Base-by-base conservation (phyloP, 495 filamentous ascomycete species). In the Lichina pygmaea region DNA sequence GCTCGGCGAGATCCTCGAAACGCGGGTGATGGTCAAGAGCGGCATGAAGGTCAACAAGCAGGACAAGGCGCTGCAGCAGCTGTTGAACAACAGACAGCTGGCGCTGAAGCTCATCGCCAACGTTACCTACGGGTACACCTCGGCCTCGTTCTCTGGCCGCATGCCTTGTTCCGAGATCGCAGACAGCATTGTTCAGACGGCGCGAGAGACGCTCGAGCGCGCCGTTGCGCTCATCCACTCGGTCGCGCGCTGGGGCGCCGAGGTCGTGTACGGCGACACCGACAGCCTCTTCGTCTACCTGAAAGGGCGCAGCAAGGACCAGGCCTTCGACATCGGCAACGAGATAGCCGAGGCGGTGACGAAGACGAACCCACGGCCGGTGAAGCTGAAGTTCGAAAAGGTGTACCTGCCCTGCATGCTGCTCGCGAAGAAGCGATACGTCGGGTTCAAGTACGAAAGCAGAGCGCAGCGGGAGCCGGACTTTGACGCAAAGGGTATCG, bases 101-200 rank as follows among this genome's bases (percentile, higher is more conserved):
- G 89, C 89, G 1, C 70, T 97, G n/a, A 97, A 97, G 55, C 68
- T 97, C 11, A 84, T 94, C 41, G 91, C 89, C 7, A 97, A 97
- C 51, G 89, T 97, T 48, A 97, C 91, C 0, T 97, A 97, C 51
- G 89, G 89, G 37, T 97, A 97, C 58, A 86, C 91, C 0, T 93
- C 86, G 10, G 89, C 89, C 2, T 83, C 81, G 6, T 94, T 91
- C 59, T 93, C 86, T 0, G 89, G 89, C 1, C 70, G 89, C 36
- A 95, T 95, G 91, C 89, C 89, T 4, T 97, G 89, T 57, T 78
- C 84, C 11, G 89, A 97, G 59, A 94, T 97, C 49, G 91, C 89
- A 33, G 89, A 97, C 61, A 92, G 83, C 60, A 95, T 97, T 55
- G 89, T 95, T 0, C 89, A 95, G 57, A 86, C 86, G 0, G 89